Evolutionary conservation across 148 eudicot species (phyloP), one percentile per base, ranked within the genome.

Genomic region (Arctostaphylos glauca): DNA sequence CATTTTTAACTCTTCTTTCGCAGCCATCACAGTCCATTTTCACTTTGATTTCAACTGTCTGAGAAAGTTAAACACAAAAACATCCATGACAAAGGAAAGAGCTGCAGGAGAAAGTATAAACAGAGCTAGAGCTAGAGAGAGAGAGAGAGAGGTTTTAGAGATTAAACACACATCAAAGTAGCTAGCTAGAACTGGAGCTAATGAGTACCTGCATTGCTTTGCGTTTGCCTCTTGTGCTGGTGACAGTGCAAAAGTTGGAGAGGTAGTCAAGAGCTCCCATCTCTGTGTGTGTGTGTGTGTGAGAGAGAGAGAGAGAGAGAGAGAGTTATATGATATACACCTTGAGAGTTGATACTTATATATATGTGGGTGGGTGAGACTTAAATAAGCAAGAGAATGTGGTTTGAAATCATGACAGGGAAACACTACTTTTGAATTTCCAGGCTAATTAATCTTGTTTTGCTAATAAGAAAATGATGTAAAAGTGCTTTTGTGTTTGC

Each of bases 21-120:
- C 97, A 94, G 76, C 98, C 98, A 90, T 93, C 97, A 87, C 96
- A 92, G 81, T 92, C 95, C 95, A 94, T 92, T 82, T 91, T 94
- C 60, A 92, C 95, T 88, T 87, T 94, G 85, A 94, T 93, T 81
- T 94, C 98, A 21, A 94, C 95, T 16, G 96, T 93, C 98, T 94
- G 83, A 76, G n/a, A 76, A 44, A 81, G 44, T 70, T 84, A 59
- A 66, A 10, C 38, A 31, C n/a, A 78, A 23, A 78, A 5, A 9
- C 52, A 77, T 44, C 8, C 10, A 21, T n/a, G 5, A 56, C 38
- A 77, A 56, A 49, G 19, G 23, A 55, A 77, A 55, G 80, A 77
- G 21, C 12, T 18, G 21, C 15, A 54, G 13, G 58, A 58, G 38
- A 66, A 44, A 70, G 74, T 52, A 0, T 2, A 21, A 16, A 43